These are phyloP conservation scores for Coemansia sp. DNA, from an alignment of 192 early-diverging fungal genomes.

Conservation along the genomic window DNA sequence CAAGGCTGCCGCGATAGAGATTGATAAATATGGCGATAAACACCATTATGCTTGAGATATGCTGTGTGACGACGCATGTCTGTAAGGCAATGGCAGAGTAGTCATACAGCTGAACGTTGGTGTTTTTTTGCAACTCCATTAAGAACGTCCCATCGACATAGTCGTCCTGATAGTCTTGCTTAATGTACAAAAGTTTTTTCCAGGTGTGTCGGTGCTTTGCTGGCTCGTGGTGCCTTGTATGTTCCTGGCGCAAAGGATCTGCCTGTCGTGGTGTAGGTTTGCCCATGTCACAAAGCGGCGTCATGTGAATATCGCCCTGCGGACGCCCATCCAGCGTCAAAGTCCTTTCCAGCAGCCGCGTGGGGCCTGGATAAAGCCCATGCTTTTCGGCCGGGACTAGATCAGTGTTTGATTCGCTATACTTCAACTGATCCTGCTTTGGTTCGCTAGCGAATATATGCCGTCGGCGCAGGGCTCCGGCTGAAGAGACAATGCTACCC, in stretches of 20 bases:
- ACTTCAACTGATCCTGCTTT: not conserved
- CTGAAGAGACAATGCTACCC: not conserved
- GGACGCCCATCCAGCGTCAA: not conserved
- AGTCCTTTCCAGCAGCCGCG: not conserved
- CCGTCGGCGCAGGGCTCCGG: not conserved
- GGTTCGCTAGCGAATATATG: slow-evolving; percentile 2
- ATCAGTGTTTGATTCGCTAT: not conserved
- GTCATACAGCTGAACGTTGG: slow-evolving; percentile 79
- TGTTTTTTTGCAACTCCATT: slow-evolving; percentile 86
- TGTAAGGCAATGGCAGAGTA: slow-evolving; percentile 80
- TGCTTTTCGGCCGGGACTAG: not conserved
- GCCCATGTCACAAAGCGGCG: not conserved
- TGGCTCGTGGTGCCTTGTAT: not conserved
- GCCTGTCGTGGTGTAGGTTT: not conserved
- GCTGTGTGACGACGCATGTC: slow-evolving; percentile 78
- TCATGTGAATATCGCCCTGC: not conserved
- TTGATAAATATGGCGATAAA: slow-evolving; percentile 90
- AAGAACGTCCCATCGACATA: slow-evolving; percentile 89
- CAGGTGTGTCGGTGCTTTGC: slow-evolving; percentile 52
- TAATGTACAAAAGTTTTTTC: slow-evolving; percentile 83
- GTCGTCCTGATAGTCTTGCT: slow-evolving; percentile 89
- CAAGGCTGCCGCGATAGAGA: slow-evolving; percentile 60
- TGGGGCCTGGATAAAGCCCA: not conserved
- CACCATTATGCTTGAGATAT: slow-evolving; percentile 79
- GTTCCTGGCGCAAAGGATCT: not conserved